Conservation (phyloP, 768 basidiomycete genomes). For the Tylopilus subfusipes region DNA sequence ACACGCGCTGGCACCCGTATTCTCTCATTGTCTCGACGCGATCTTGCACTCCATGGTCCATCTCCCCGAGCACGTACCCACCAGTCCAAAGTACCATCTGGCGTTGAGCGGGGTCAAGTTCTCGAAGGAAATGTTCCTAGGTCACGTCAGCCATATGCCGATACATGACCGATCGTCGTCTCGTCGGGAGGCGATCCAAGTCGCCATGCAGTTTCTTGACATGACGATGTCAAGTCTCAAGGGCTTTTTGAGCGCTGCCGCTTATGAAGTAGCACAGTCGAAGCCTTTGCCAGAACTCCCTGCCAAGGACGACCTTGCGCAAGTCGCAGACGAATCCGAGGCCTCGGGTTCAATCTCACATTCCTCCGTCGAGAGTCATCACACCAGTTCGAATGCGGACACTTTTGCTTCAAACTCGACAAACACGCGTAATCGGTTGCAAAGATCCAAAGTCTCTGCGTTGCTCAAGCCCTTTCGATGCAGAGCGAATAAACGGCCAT, state of each 20-base stretch:
- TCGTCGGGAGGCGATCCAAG: conserved; percentile 11
- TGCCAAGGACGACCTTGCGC: background rate
- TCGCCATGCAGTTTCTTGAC: conserved; percentile 29
- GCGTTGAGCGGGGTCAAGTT: conserved; percentile 21
- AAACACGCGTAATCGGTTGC: background rate
- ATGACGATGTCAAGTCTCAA: conserved; percentile 32
- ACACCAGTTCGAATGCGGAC: background rate
- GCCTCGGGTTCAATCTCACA: background rate
- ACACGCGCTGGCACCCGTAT: conserved; percentile 27
- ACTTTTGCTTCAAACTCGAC: background rate
- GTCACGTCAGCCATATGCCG: conserved; percentile 16
- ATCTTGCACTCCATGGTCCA: conserved; percentile 27
- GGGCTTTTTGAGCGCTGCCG: conserved; percentile 30
- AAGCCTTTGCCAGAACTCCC: conserved; percentile 28
- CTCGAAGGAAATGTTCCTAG: conserved; percentile 22
- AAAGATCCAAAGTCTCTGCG: conserved; percentile 11
- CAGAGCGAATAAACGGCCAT: conserved; percentile 3
- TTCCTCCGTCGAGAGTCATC: conserved; percentile 5
- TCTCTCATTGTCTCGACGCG: conserved; percentile 22
- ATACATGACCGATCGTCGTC: background rate
- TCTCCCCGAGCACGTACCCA: conserved; percentile 21
- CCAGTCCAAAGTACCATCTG: conserved; percentile 20
- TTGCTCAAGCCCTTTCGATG: conserved; percentile 18
- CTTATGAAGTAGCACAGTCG: conserved; percentile 26
- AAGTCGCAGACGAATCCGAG: conserved; percentile 1